Percentiles rank a stretch among this genome's conserved stretches.
Evolutionary conservation across 306 rosid species (phyloP).

Genomic region (Malus sylvestris): DNA sequence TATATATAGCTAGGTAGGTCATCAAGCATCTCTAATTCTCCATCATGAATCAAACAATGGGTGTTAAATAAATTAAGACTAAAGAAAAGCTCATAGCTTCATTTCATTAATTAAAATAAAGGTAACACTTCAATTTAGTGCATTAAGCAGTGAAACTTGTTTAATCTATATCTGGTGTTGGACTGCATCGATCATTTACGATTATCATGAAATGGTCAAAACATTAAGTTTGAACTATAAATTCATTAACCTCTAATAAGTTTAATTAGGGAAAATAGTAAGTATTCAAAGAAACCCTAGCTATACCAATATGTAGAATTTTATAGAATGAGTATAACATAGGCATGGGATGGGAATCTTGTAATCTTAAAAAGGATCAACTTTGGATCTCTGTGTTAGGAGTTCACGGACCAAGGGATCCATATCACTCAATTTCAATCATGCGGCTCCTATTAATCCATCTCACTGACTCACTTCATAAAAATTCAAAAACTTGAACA

Average conservation of each 20-base stretch:
- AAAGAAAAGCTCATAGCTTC: background rate
- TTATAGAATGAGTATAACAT: background rate
- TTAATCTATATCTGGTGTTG: background rate
- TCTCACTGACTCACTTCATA: too few species aligned
- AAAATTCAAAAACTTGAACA: too few species aligned
- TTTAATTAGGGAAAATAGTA: background rate
- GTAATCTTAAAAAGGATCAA: conserved; percentile 8
- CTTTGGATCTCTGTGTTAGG: too few species aligned
- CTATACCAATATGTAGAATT: background rate
- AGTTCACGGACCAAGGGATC: too few species aligned
- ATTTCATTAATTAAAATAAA: background rate
- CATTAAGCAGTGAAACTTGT: background rate
- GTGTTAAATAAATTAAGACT: background rate
- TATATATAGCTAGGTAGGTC: background rate
- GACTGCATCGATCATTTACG: too few species aligned
- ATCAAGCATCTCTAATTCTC: background rate
- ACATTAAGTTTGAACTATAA: conserved; percentile 2
- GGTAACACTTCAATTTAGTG: background rate
- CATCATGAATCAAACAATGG: background rate
- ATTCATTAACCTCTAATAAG: too few species aligned
- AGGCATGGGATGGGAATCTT: conserved; percentile 27
- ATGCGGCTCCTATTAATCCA: too few species aligned
- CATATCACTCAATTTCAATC: too few species aligned
- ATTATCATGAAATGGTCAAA: conserved; percentile 3
- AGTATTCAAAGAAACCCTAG: background rate